phyloP scores from a whole-genome alignment of 1,139 yeast genomes.

The Meyerozyma sp. region DNA sequence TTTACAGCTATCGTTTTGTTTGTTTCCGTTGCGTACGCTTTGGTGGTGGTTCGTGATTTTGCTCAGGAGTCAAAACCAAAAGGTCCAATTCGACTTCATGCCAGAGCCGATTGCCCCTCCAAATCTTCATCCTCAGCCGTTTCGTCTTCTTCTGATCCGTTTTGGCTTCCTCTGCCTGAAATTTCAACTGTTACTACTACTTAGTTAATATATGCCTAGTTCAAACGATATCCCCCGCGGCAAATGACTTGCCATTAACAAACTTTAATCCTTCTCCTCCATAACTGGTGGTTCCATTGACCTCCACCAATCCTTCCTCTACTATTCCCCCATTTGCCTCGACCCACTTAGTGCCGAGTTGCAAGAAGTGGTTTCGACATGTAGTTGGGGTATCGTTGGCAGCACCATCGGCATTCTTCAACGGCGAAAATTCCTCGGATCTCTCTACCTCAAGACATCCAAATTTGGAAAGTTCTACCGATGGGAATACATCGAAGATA shows the following conservation, averaged over 20 bases:
- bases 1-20: background rate
- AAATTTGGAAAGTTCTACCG: slow-evolving; percentile 65
- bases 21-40: background rate
- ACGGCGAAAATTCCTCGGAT: slow-evolving; percentile 81
- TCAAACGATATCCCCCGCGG: slow-evolving; percentile 36
- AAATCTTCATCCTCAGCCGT: background rate
- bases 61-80: background rate
- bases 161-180: background rate
- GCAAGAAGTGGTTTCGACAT: slow-evolving; percentile 61
- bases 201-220: background rate
- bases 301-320: slow-evolving; percentile 59
- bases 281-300: slow-evolving; percentile 69
- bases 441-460: slow-evolving; percentile 93
- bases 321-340: slow-evolving; percentile 59
- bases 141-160: background rate
- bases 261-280: slow-evolving; percentile 76
- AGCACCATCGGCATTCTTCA: slow-evolving; percentile 86
- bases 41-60: background rate
- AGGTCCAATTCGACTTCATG: background rate
- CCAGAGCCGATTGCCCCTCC: background rate
- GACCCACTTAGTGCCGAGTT: slow-evolving; percentile 76
- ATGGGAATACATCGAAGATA: slow-evolving; percentile 92
- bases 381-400: slow-evolving; percentile 81
- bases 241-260: slow-evolving; percentile 48
- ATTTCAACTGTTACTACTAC: background rate